Conservation (phyloP, 2,329 filamentous ascomycete genomes). For the Fusarium agapanthi region DNA sequence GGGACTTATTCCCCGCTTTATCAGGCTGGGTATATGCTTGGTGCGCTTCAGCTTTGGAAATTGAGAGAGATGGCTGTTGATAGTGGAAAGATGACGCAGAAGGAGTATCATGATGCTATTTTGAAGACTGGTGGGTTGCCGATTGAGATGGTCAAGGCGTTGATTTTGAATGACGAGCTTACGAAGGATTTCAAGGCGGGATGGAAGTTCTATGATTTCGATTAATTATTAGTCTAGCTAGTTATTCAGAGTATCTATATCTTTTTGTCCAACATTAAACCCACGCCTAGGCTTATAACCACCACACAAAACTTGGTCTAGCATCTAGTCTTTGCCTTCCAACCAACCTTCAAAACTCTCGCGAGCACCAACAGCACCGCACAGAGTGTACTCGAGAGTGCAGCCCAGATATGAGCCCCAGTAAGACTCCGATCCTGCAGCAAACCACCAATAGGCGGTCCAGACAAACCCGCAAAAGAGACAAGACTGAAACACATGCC, state of each 20-base stretch:
- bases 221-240: background rate
- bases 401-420: constrained; percentile 48
- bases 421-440: constrained; percentile 36
- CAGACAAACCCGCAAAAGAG: constrained; percentile 50
- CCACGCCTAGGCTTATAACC: rapidly evolving
- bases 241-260: background rate
- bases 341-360: constrained; percentile 30
- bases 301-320: background rate
- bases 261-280: rapidly evolving
- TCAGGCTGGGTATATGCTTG: constrained; percentile 30
- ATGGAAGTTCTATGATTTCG: constrained; percentile 33
- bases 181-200: constrained; percentile 13
- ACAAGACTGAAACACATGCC: constrained; percentile 53
- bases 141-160: constrained; percentile 31
- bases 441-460: constrained; percentile 51
- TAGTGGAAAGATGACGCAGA: constrained; percentile 8
- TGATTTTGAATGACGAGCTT: constrained; percentile 14
- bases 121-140: constrained; percentile 18
- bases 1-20: constrained; percentile 26
- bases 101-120: constrained; percentile 29
- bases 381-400: constrained; percentile 41
- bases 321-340: constrained; percentile 29
- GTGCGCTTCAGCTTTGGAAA: constrained; percentile 25
- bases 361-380: constrained; percentile 29
- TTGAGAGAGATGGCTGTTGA: constrained; percentile 22